Base-by-base conservation (phyloP, 2,329 filamentous ascomycete species). In the Apiospora hydei region DNA sequence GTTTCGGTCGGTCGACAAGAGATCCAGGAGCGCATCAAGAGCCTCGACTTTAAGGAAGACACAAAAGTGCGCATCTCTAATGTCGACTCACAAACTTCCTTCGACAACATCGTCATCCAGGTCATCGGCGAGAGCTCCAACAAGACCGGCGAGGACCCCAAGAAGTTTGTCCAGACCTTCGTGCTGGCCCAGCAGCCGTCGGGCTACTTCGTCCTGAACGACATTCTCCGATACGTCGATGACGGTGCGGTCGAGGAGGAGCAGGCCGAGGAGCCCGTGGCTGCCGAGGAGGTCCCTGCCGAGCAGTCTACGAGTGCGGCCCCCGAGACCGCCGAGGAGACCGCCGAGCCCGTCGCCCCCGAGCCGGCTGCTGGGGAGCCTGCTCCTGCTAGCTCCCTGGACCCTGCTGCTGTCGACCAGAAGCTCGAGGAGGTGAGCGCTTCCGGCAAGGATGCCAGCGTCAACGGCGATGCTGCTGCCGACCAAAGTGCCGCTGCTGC, bases 41-140 rank as follows among this genome's bases (percentile, higher is more conserved):
- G 92, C 76, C 92, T 98, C 75, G 93, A 97, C 77, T 97, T 97
- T 87, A 94, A 98, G 82, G 95, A 98, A 30, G 68, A 26, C 83
- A 97, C 94, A 90, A 99, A 99, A 87, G 96, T 99, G 80, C 94
- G 96, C 81, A 94, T 99, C 78, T 93, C 96, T 83, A 99, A 99
- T 80, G 96, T 99, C 80, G 96, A 99, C 84, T 96, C 95, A 24
- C 96, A 99, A 85, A 92, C 93, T 74, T 98, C 96, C 13, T 93
- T 92, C 82, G 91, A 95, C 74, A 97, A 95, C 85, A 98, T 99
- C 77, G 92, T 99, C 78, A 97, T 99, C 79, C 95, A 98, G 83
- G 96, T 98, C 78, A 98, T 99, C 81, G 96, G 96, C 76, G 96
- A 98, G 85, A 97, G 96, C 79, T 98, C 95, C 79, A 98, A 97